Evolutionary conservation across 2,329 filamentous ascomycete genomes (phyloP), one percentile per base, ranked within the genome.

Genomic region (Penicillium italicum): DNA sequence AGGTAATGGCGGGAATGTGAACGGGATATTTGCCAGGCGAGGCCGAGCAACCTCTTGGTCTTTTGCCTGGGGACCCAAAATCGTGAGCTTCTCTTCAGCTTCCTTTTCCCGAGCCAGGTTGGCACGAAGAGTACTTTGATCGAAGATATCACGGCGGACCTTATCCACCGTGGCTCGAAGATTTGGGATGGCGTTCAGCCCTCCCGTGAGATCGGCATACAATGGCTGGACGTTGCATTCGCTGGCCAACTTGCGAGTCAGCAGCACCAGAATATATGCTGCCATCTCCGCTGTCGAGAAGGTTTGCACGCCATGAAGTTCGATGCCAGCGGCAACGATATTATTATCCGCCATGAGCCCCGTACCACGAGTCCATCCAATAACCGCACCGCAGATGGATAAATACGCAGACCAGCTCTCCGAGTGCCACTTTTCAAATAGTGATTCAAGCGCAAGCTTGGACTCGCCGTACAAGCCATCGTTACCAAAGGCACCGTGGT

Each of bases 341-440:
- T 78, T 72, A 58, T 79, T 79, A 34, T 60, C 70, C 1, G 59
- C 65, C 77, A 79, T 80, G 4, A 79, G 60, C 1, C 72, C 69
- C 1, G 77, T 79, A 3, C 74, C 75, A 34, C 76, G 66, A 7
- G 76, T 79, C 76, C 77, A 79, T 10, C 77, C 77, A 45, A 79
- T 79, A 10, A 74, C 63, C 3, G 70, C 72, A 10, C 76, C 76
- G 49, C 73, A 76, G 4, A 79, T 58, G 1, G 68, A 69, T 12
- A 79, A 36, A 45, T 76, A 76, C 0, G 72, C 62, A 51, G 55
- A 37, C 76, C 76, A 2, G 33, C 33, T 36, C 33, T 36, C 33
- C 33, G 33, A 36, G 16, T 36, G 33, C 33, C 33, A 36, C 33
- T 36, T 36, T 36, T 36, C 33, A 36, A 36, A 36, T n/a, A 36